Evolutionary conservation across 2,329 filamentous ascomycete species (phyloP).

Genomic region (Arachnomyces sp.): DNA sequence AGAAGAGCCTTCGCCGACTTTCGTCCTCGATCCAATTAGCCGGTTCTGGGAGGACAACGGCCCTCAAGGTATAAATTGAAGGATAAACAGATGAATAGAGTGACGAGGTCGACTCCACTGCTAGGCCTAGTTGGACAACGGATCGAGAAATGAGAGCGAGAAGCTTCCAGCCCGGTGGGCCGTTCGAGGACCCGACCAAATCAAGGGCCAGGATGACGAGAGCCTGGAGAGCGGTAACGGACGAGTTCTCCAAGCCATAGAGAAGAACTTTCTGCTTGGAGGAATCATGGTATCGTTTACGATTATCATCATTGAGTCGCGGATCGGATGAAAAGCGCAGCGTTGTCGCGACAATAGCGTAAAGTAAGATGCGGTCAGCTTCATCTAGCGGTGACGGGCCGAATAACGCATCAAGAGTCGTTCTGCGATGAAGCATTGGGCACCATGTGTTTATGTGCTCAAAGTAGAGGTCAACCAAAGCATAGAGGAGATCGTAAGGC

Average conservation of each 20-base stretch:
- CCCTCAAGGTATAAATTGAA: slow-evolving; percentile 81
- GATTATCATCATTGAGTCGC: slow-evolving; percentile 62
- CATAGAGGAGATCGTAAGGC: slow-evolving; percentile 65
- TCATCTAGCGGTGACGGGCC: slow-evolving; percentile 68
- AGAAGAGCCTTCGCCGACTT: slow-evolving; percentile 73
- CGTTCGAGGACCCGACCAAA: slow-evolving; percentile 77
- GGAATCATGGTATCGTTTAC: slow-evolving; percentile 65
- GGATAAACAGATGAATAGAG: slow-evolving; percentile 69
- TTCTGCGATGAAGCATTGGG: slow-evolving; percentile 77
- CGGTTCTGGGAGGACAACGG: slow-evolving; percentile 75
- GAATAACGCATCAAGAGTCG: slow-evolving; percentile 74
- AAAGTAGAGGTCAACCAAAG: slow-evolving; percentile 67
- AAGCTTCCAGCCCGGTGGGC: slow-evolving; percentile 85
- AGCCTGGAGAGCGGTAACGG: slow-evolving; percentile 78
- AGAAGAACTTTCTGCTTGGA: slow-evolving; percentile 81
- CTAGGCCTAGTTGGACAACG: slow-evolving; percentile 77
- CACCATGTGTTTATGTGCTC: slow-evolving; percentile 78
- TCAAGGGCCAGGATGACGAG: slow-evolving; percentile 80
- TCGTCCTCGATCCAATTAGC: slow-evolving; percentile 86
- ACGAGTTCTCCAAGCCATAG: slow-evolving; percentile 82
- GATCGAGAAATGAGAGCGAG: slow-evolving; percentile 81
- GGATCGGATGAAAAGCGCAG: slow-evolving; percentile 73
- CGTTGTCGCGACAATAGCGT: slow-evolving; percentile 83
- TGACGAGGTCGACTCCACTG: slow-evolving; percentile 72
- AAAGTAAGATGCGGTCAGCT: slow-evolving; percentile 70